Base-by-base conservation (phyloP, 2,329 filamentous ascomycete genomes). In the Cryphonectria radicalis region DNA sequence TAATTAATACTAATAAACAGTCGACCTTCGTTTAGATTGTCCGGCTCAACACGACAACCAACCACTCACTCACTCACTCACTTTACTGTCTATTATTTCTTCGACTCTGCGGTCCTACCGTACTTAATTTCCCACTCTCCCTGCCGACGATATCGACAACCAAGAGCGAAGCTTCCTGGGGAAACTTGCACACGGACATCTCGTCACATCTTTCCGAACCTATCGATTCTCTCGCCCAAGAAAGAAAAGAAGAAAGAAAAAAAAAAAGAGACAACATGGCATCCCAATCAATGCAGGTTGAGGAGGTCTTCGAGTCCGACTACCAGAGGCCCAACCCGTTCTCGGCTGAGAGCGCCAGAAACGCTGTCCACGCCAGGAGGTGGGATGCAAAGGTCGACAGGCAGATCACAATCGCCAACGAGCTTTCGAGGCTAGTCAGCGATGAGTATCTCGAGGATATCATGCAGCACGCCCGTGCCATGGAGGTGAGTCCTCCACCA, bases 371-470 rank as follows among this genome's bases (percentile, higher is more conserved):
- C 63, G 63, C 72, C 63, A 73, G 72, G 69, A 71, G 68, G 50
- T 73, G 72, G 72, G 72, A 73, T 50, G 69, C 72, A n/a, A 73
- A 73, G 72, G 69, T 67, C 79, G 90, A 95, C 83, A 90, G 91
- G 77, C 95, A 98, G 82, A 93, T 95, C 79, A 91, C 92, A 75
- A 92, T 98, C 76, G 94, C 92, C 73, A 93, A 94, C 79, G 93
- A 98, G 80, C 89, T 98, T 75, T 98, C 95, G 63, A 90, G 91
- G 76, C 85, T 93, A 76, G 94, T 94, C 66, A 91, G 90, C 73
- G 94, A 97, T 70, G 94, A 98, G 83, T 97, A 98, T 80, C 89
- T 97, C 76, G 94, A 97, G 81, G 95, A 98, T 80, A 92, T 98
- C 80, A 90, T 98, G 84, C 89, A 92, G 79, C 95, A 98, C 84